Evolutionary conservation across 352 stramenopile genomes (phyloP).

Genomic region (Pythium aquatile): DNA sequence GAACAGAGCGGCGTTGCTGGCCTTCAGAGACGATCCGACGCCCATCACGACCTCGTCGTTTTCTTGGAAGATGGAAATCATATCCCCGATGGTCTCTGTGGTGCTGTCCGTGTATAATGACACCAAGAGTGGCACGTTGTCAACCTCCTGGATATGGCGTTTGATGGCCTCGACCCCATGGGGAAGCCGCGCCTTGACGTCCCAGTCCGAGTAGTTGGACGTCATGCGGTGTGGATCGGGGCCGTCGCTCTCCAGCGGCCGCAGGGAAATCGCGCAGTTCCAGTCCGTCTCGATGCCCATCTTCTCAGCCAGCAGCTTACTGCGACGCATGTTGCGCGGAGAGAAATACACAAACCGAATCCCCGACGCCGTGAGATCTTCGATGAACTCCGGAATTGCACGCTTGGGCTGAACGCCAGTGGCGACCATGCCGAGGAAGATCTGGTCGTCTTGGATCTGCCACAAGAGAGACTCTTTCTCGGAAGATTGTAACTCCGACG

Average conservation of each 20-base stretch:
- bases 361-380: constrained; percentile 92
- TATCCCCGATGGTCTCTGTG: constrained; percentile 93
- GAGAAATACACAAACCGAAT: constrained; percentile 99
- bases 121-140: constrained; percentile 98
- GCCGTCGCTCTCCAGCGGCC: constrained; percentile 88
- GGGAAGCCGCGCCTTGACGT: constrained; percentile 94
- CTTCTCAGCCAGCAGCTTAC: constrained; percentile 96
- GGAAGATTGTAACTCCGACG: constrained; percentile 48
- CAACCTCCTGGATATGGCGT: constrained; percentile 95
- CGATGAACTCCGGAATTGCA: constrained; percentile 94
- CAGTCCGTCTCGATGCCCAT: constrained; percentile 99
- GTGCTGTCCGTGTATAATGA: constrained; percentile 98
- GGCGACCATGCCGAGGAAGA: constrained; percentile 97
- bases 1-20: constrained; percentile 78
- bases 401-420: constrained; percentile 93
- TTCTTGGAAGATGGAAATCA: constrained; percentile 88
- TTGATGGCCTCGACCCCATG: constrained; percentile 96
- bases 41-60: constrained; percentile 83
- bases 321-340: constrained; percentile 97
- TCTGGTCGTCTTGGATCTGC: constrained; percentile 94
- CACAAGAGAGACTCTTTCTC: constrained; percentile 68
- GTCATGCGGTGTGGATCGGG: constrained; percentile 96
- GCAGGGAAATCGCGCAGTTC: constrained; percentile 98
- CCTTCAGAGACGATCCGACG: constrained; percentile 73
- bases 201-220: constrained; percentile 97